A percentile compares a stretch with the other conserved stretches of the same genome.
These are phyloP conservation scores for Asterella californica DNA, from an alignment of 225 moss, liverwort and hornwort species.

Conservation along the genomic window DNA sequence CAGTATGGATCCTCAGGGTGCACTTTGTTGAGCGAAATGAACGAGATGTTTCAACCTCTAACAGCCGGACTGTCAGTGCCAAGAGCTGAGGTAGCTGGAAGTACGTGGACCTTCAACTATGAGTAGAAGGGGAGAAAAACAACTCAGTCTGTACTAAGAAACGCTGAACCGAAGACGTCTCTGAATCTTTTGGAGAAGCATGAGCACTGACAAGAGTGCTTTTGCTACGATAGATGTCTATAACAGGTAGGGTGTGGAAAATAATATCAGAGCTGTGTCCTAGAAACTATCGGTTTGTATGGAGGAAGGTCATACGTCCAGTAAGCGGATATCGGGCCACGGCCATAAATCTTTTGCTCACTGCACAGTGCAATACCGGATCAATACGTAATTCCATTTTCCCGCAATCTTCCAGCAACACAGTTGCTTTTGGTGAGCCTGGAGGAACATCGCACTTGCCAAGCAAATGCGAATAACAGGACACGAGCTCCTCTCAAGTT, in stretches of 20 bases:
- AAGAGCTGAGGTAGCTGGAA: neutral
- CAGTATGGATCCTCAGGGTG: neutral
- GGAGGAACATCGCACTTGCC: neutral
- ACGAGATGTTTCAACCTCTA: neutral
- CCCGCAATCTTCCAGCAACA: neutral
- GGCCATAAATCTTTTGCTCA: conserved; percentile 43
- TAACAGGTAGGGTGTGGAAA: neutral
- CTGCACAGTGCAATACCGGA: conserved; percentile 34
- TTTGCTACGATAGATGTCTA: neutral
- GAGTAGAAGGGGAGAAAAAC: neutral
- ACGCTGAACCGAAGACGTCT: neutral
- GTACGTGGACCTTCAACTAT: neutral
- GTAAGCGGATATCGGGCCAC: conserved; percentile 36
- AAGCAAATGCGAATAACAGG: neutral
- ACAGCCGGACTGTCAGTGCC: neutral
- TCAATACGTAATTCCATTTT: conserved; percentile 15
- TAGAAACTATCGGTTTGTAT: neutral
- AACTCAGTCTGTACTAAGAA: too few species aligned
- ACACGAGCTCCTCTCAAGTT: neutral
- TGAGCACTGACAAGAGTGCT: neutral
- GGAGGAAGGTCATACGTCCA: conserved; percentile 38
- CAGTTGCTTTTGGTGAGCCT: neutral
- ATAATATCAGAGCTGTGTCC: neutral
- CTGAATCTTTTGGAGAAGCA: neutral
- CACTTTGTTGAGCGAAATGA: neutral